Evolutionary conservation across 1,284 basidiomycete species (phyloP), one percentile per base, ranked within the genome.

Genomic region (Ganoderma lingzhi): DNA sequence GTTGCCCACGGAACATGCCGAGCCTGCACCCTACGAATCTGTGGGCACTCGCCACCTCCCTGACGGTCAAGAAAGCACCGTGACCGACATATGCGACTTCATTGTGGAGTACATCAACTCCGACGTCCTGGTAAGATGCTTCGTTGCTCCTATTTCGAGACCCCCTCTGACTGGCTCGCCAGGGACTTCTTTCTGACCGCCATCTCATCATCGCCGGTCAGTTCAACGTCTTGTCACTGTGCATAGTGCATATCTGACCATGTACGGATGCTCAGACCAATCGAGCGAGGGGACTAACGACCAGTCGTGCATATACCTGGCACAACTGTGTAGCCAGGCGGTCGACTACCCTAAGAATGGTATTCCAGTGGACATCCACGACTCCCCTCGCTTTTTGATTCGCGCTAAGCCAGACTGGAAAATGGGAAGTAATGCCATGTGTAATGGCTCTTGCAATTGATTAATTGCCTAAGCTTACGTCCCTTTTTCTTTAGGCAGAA

Each of bases 101-200:
- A 84, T 96, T 39, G 88, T 96, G 28, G 90, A 95, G 74, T 96
- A 93, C 70, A 93, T 95, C 75, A 87, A 92, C 71, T 93, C 92
- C 0, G 93, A 95, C 75, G 85, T 93, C 44, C 79, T 92, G 81
- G 92, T 93, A 37, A 5, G 45, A 37, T 15, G n/a, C 17, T 42
- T 41, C 10, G 39, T 41, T 62, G 37, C 65, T 28, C 66, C 39
- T 23, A 14, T 39, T 39, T 6, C 14, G 41, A 1, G 17, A 8
- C 9, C 12, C 14, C 6, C 23, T 60, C 42, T 67, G 17, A 61
- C 35, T 3, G 28, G 39, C 23, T 65, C 30, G 15, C 1, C 42
- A 92, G 92, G 92, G 92, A 35, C 79, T 93, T 39, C 78, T 91
- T 56, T 88, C 90, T n/a, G 84, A 88, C 76, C 84, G 90, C 61